These are phyloP conservation scores for Erodium maritimum DNA, from an alignment of 345 rosid genomes.

Conservation along the genomic window DNA sequence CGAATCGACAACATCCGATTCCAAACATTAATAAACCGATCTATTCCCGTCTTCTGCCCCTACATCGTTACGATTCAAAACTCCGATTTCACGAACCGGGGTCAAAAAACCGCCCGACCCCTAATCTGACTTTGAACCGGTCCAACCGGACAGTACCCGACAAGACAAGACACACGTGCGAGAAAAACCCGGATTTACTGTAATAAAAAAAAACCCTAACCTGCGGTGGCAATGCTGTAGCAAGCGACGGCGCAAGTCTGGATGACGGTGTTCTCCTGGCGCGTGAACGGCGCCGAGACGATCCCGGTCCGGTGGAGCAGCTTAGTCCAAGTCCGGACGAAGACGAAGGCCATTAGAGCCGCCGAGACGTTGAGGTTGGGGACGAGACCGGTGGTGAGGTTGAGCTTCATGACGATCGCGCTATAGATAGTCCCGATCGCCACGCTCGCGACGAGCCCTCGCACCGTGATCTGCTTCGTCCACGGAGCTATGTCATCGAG, in stretches of 20 bases:
- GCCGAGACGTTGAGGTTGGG: slow-evolving; percentile 97
- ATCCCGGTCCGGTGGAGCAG: slow-evolving; percentile 63
- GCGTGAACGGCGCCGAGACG: slow-evolving; percentile 58
- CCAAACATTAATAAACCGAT: too few species aligned
- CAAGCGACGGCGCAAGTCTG: slow-evolving; percentile 96
- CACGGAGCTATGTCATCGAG: slow-evolving; percentile 50
- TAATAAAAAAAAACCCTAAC: slow-evolving; percentile 22
- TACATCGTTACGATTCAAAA: too few species aligned
- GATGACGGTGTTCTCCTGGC: slow-evolving; percentile 82
- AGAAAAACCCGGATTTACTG: too few species aligned
- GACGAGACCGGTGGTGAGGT: slow-evolving; percentile 83
- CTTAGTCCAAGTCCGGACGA: slow-evolving; percentile 70
- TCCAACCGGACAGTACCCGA: too few species aligned
- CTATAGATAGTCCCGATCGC: slow-evolving; percentile 71
- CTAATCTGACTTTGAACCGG: too few species aligned
- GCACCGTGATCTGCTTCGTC: slow-evolving; percentile 66
- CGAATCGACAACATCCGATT: too few species aligned
- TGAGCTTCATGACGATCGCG: slow-evolving; percentile 76
- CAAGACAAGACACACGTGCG: too few species aligned
- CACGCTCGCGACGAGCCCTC: slow-evolving; percentile 65
- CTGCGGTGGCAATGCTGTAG: slow-evolving; percentile 83
- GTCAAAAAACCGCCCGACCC: too few species aligned
- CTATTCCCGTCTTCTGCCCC: too few species aligned
- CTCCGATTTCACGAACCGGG: too few species aligned
- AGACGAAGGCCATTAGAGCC: slow-evolving; percentile 71